phyloP scores from a whole-genome alignment of 2,329 filamentous ascomycete species.

The Drechmeria coniospora region DNA sequence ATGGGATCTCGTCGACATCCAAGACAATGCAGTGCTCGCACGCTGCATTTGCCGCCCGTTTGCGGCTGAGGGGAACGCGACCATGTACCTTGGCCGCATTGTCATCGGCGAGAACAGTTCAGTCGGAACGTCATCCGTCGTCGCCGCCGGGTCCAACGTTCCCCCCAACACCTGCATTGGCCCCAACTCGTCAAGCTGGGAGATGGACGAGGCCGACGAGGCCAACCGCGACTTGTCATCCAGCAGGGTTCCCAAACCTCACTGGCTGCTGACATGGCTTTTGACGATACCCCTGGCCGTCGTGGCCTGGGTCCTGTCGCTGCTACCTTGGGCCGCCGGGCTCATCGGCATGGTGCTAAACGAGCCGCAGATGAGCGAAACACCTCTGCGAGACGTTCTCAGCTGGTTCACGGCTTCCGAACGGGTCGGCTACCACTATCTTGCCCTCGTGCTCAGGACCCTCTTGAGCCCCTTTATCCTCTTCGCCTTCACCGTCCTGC shows the following conservation, averaged over 20 bases:
- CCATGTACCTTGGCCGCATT: conserved; percentile 39
- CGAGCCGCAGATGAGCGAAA: conserved; percentile 15
- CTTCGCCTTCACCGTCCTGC: conserved; percentile 23
- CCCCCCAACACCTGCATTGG: conserved; percentile 36
- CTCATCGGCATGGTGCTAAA: conserved; percentile 28
- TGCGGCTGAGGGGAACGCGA: conserved; percentile 38
- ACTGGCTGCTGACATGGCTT: conserved; percentile 27
- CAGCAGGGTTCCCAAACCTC: conserved; percentile 22
- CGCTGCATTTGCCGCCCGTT: conserved; percentile 35
- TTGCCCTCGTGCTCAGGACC: conserved; percentile 26
- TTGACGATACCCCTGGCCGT: conserved; percentile 26
- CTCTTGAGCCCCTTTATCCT: conserved; percentile 27
- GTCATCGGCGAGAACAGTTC: conserved; percentile 29
- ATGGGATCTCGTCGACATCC: conserved; percentile 40
- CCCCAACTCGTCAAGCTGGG: conserved; percentile 42
- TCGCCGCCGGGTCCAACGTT: conserved; percentile 33
- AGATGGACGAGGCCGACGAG: conserved; percentile 30
- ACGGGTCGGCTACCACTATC: conserved; percentile 33
- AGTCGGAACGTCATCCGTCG: conserved; percentile 31
- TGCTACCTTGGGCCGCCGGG: conserved; percentile 28
- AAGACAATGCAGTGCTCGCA: conserved; percentile 30
- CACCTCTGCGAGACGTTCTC: conserved; percentile 25
- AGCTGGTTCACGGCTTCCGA: conserved; percentile 32
- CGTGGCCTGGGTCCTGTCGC: conserved; percentile 23
- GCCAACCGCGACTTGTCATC: conserved; percentile 27